A percentile compares a stretch with the other conserved stretches of the same genome.
Conservation (phyloP, 1,284 basidiomycete species). For the Phaffia rhodozyma region DNA sequence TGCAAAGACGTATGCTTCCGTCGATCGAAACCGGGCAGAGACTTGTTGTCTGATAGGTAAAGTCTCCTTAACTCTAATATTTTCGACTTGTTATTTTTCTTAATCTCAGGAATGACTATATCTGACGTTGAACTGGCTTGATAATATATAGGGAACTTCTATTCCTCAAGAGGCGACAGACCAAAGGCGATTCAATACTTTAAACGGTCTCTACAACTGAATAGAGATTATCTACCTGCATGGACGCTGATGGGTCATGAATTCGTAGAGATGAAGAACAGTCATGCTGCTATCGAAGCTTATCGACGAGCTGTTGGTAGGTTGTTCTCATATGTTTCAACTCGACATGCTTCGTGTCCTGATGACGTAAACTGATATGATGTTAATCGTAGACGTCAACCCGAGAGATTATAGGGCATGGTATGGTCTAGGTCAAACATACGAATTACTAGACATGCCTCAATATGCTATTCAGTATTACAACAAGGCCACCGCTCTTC, state of each 20-base stretch:
- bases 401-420: constrained; percentile 94
- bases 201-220: constrained; percentile 80
- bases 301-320: constrained; percentile 87
- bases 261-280: constrained; percentile 97
- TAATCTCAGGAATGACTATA: not conserved
- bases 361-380: not conserved
- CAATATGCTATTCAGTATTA: constrained; percentile 95
- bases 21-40: constrained; percentile 85
- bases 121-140: not conserved
- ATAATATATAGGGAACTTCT: constrained; percentile 71
- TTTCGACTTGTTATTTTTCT: not conserved
- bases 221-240: constrained; percentile 85
- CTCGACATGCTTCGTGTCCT: not conserved
- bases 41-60: constrained; percentile 85
- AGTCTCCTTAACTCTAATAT: constrained; percentile 26
- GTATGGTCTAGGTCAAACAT: constrained; percentile 97
- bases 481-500: constrained; percentile 82
- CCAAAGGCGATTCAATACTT: constrained; percentile 95
- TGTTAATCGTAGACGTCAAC: constrained; percentile 57
- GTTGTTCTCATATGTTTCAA: constrained; percentile 26
- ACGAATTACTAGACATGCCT: constrained; percentile 91
- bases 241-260: constrained; percentile 99
- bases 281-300: constrained; percentile 94
- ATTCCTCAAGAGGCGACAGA: constrained; percentile 83
- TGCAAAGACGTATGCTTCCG: constrained; percentile 75